These are phyloP conservation scores for Monosporascus sp. DNA, from an alignment of 2,329 filamentous ascomycete species.

Conservation along the genomic window DNA sequence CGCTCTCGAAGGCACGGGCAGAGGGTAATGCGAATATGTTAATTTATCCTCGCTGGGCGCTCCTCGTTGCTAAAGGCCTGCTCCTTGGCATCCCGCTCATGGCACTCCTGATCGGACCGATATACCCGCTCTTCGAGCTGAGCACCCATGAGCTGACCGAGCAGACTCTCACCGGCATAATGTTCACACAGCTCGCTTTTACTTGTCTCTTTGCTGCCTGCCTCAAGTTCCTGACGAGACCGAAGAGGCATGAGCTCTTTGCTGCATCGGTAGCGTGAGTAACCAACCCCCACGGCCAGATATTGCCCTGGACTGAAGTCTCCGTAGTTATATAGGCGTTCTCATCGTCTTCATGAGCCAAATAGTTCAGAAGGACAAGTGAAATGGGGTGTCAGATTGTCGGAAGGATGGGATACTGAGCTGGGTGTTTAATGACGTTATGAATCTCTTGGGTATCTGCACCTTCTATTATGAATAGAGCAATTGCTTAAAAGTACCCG, in stretches of 20 bases:
- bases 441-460: neutral
- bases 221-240: conserved; percentile 5
- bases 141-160: conserved; percentile 6
- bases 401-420: neutral
- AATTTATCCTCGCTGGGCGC: neutral
- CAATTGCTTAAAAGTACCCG: no score
- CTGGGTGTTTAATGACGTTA: neutral
- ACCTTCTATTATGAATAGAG: no score
- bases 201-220: conserved; percentile 5
- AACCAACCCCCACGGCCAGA: no score
- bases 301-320: neutral
- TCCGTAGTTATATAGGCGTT: conserved; percentile 6
- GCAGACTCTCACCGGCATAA: conserved; percentile 1
- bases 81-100: conserved; percentile 4
- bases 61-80: neutral
- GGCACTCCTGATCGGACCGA: conserved; percentile 4
- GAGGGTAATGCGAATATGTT: neutral
- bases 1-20: neutral
- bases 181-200: conserved; percentile 9
- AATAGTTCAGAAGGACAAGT: neutral
- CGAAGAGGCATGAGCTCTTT: conserved; percentile 10
- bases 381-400: neutral
- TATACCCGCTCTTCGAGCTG: conserved; percentile 8
- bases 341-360: conserved; percentile 7
- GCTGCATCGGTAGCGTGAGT: conserved; percentile 9